Base-by-base conservation (phyloP, 2,329 filamentous ascomycete genomes). In the Beauveria sp. region DNA sequence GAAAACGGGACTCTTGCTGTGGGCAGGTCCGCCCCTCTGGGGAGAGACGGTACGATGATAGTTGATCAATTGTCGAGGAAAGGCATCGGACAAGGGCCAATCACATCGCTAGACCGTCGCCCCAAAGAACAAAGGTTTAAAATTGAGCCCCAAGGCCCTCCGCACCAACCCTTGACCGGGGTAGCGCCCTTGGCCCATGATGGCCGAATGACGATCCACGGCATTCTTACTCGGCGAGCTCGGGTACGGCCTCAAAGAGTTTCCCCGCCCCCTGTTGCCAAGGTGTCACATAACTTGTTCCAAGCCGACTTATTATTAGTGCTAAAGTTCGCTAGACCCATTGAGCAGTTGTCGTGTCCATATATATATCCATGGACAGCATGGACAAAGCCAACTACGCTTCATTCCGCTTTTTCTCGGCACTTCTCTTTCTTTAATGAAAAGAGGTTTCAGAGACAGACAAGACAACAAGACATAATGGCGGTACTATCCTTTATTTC, bases 401-500 rank as follows among this genome's bases (percentile, higher is more conserved):
- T 16, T 8, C 20, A 26, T 26, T 47, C 14, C 12, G 10, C 20
- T 26, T 24, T 26, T 47, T 24, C 45, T 22, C n/a, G 28, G 9
- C 16, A 34, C 9, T 12, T 38, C 9, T 22, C 43, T 20, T 20
- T 22, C 5, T 46, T 24, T 46, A 20, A 1, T 43, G 8, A 20
- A 46, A 14, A 22, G 43, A 28, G 16, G 8, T 10, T 26, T 9
- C 26, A n/a, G 8, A 51, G 12, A 24, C 16, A 9, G 24, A 38
- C 9, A 22, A 34, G 30, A 30, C 24, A 22, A 16, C 20, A 30
- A 20, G 7, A 26, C 5, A 46, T 24, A 47, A 60, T 60, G 58
- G 58, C 58, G 28, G 40, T 60, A 38, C 50, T 60, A 5, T 53
- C 58, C 20, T 18, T 53, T 3, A 60, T 60, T 28, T 60, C 58